Evolutionary conservation across 2,329 filamentous ascomycete genomes (phyloP).

Genomic region (Colletotrichum lini): DNA sequence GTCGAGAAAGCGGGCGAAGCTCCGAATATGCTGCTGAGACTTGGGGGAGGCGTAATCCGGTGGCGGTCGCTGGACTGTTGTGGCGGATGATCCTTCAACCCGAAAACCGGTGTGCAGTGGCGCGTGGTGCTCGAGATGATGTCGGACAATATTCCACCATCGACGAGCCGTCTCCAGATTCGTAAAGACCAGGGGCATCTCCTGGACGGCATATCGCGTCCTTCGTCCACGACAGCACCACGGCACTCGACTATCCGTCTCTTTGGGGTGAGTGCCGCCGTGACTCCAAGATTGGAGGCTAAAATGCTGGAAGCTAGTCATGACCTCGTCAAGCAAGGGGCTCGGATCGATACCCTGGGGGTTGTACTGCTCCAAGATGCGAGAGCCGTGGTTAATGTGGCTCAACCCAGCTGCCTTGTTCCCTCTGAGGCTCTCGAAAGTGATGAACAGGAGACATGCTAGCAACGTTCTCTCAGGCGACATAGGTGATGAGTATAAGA

Average conservation of each 20-base stretch:
- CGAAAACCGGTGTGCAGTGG: slow-evolving; percentile 20
- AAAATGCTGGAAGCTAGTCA: slow-evolving; percentile 24
- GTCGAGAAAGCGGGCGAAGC: slow-evolving; percentile 18
- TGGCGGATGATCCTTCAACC: slow-evolving; percentile 1
- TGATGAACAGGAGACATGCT: slow-evolving; percentile 58
- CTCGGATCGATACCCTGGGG: neutral
- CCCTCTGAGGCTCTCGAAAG: slow-evolving; percentile 57
- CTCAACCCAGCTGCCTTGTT: slow-evolving; percentile 57
- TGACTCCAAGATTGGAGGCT: slow-evolving; percentile 25
- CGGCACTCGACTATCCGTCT: slow-evolving; percentile 6
- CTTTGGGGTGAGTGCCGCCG: slow-evolving; percentile 11
- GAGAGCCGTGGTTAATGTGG: slow-evolving; percentile 54
- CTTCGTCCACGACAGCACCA: slow-evolving; percentile 37
- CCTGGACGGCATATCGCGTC: slow-evolving; percentile 25
- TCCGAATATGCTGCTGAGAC: neutral
- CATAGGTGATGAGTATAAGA: slow-evolving; percentile 51
- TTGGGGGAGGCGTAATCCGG: slow-evolving; percentile 5
- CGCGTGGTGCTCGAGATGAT: slow-evolving; percentile 27
- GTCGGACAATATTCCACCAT: slow-evolving; percentile 28
- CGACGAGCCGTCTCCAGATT: slow-evolving; percentile 25
- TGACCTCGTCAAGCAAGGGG: slow-evolving; percentile 15
- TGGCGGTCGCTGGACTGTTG: neutral
- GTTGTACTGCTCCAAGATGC: slow-evolving; percentile 13
- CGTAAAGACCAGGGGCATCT: slow-evolving; percentile 31
- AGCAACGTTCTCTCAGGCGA: slow-evolving; percentile 51